Base-by-base conservation (phyloP, 2,329 filamentous ascomycete genomes). In the Aphanocladium album region DNA sequence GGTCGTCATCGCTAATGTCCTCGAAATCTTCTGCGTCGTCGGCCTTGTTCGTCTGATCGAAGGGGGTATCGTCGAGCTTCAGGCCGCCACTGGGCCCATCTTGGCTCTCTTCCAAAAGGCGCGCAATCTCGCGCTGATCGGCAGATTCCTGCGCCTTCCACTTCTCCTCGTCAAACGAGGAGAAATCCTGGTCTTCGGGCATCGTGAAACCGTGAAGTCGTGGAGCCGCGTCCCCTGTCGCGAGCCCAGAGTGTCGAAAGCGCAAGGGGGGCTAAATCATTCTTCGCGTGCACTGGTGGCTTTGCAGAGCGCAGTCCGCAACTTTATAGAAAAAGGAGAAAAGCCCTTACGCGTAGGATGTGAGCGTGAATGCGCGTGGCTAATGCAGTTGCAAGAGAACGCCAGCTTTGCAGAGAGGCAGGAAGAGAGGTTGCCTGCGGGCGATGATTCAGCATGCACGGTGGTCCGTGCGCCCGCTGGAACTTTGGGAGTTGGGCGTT, bases 11-110 rank as follows among this genome's bases (percentile, higher is more conserved):
- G 65, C 89, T 89, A 64, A 98, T 93, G 70, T 96, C 91, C 71
- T 90, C 91, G 68, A 82, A 99, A 71, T 99, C 95, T 64, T 95
- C 78, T 45, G 95, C 95, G 75, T 98, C 90, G 62, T 92, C 92
- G 59, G 92, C 93, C 74, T 99, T 99, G 72, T 91, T 89, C 7
- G 80, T 79, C 65, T 86, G 80, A 65, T 87, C 86, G 64, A 88
- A 83, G 25, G 79, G 73, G 14, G 68, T 72, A 51, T 74, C 73
- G 62, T 80, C 75, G 62, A 85, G 70, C 55, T 77, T 74, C 5
- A 78, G 69, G 9, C 73, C 74, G 14, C 77, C 69, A 21, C 68
- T 73, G 14, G 67, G 69, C 35, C 73, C 73, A 60, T 76, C 72
- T 62, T 78, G 74, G 43, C 73, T 75, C 55, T 77, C 72, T 27